These are phyloP conservation scores for Melaleuca quinquenervia DNA, from an alignment of 345 rosid species.

Conservation along the genomic window DNA sequence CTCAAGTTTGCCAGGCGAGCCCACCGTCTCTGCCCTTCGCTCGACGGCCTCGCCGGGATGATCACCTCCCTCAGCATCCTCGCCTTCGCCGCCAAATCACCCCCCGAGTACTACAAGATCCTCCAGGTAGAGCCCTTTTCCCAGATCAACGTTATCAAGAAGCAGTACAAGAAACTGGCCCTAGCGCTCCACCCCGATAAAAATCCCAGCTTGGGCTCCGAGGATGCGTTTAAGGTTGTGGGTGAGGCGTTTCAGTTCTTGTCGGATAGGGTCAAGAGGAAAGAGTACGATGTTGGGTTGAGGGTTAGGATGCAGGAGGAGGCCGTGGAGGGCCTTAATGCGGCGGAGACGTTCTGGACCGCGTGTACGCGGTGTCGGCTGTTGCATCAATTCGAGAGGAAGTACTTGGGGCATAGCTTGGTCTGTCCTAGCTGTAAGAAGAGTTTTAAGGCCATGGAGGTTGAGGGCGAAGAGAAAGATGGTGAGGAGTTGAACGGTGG, in stretches of 20 bases:
- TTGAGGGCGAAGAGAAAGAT: conserved; percentile 19
- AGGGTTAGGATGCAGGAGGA: conserved; percentile 68
- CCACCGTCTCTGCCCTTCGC: conserved; percentile 35
- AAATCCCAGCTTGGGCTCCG: conserved; percentile 51
- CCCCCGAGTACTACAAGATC: conserved; percentile 64
- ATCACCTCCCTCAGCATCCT: conserved; percentile 57
- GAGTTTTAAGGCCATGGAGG: conserved; percentile 65
- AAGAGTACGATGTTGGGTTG: conserved; percentile 64
- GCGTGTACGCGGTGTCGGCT: conserved; percentile 60
- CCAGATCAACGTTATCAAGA: conserved; percentile 46
- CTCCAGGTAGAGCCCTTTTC: conserved; percentile 90
- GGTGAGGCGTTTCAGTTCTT: conserved; percentile 68
- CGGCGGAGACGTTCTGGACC: conserved; percentile 40
- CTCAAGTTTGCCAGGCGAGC: conserved; percentile 55
- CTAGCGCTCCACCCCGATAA: conserved; percentile 73
- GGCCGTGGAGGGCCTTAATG: conserved; percentile 5
- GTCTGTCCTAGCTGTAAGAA: conserved; percentile 66
- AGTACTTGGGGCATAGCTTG: conserved; percentile 58
- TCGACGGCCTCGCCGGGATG: conserved; percentile 56
- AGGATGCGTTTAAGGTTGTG: conserved; percentile 82
- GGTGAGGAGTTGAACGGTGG: not conserved
- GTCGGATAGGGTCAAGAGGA: conserved; percentile 53
- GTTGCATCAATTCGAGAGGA: conserved; percentile 70
- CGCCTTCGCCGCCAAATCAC: conserved; percentile 3
- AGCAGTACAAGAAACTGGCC: conserved; percentile 67